Evolutionary conservation across 2,329 filamentous ascomycete genomes (phyloP), one percentile per base, ranked within the genome.

Genomic region (Sporothrix inflata): DNA sequence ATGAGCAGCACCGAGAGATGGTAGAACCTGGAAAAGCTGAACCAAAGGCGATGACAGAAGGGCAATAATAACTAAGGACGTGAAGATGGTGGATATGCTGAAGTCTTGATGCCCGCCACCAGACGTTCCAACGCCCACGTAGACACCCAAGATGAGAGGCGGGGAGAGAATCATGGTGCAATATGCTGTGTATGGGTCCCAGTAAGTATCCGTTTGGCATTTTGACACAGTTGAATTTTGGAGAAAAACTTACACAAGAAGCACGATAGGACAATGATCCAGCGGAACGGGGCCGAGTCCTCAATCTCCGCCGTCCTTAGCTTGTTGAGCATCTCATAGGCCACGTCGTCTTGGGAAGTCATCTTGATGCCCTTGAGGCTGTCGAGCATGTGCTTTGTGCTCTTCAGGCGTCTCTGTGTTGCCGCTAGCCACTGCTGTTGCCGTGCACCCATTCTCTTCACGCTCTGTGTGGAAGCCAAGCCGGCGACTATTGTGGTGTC

Each of bases 1-100:
- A 47, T 65, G 61, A 11, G 40, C 61, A 30, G 61, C 61, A 19
- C 38, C 61, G 12, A 45, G 61, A 76, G 49, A 1, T 74, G 45
- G 65, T 16, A 68, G 65, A 14, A 68, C 45, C 19, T 68, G 65
- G 47, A 68, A 68, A 16, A 68, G 65, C 27, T 68, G 45, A 19
- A 68, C 63, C 0, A 74, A 65, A 0, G 80, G 73, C 72, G 83
- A 82, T 0, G 82, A 81, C 0, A 83, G 73, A 0, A 85, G 76
- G 0, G 79, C 78, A 42, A 82, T 78, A 9, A 84, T 73, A 0
- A 84, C 73, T 0, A 79, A 79, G 0, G 82, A 81, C 68, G 85
- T 85, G 38, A 45, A 71, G 38, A 68, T 68, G 27, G 42, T 68
- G 24, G 65, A 68, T 21, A 68, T 19, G 19, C 45, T 68, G 38